These are phyloP conservation scores for Calonectria hawksworthii DNA, from an alignment of 2,329 filamentous ascomycete genomes.

Conservation along the genomic window DNA sequence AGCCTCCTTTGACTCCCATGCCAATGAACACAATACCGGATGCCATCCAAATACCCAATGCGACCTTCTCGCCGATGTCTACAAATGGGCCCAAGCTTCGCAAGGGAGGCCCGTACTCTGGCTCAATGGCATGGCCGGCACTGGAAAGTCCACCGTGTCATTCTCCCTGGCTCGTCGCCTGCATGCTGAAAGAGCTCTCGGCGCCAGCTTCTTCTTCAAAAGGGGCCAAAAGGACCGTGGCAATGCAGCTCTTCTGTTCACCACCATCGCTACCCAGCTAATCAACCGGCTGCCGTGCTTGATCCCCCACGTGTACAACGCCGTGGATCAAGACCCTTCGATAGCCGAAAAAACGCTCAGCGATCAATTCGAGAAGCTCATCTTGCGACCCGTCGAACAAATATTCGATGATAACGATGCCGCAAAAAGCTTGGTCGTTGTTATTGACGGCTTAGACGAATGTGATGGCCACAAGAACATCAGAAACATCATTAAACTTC, in stretches of 20 bases:
- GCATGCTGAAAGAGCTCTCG: neutral
- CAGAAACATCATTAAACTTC: neutral
- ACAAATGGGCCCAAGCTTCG: neutral
- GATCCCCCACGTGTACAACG: conserved; percentile 40
- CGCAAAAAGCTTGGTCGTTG: neutral
- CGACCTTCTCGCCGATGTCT: conserved; percentile 42
- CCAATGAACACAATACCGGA: conserved; percentile 49
- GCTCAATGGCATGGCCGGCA: conserved; percentile 57
- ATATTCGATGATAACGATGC: neutral
- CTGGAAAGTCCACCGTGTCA: conserved; percentile 56
- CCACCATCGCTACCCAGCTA: conserved; percentile 56
- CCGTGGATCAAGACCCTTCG: conserved; percentile 48
- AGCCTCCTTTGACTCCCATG: conserved; percentile 52
- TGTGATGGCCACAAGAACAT: conserved; percentile 3
- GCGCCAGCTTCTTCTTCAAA: conserved; percentile 44
- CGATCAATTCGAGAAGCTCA: conserved; percentile 58
- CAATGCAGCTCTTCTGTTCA: conserved; percentile 53
- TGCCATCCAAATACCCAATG: conserved; percentile 50
- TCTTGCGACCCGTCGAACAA: conserved; percentile 47
- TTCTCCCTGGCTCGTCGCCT: conserved; percentile 53
- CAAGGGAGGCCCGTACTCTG: conserved; percentile 49
- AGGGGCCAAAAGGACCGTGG: conserved; percentile 55
- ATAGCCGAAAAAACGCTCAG: conserved; percentile 48
- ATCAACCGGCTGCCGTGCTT: conserved; percentile 46
- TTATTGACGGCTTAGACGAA: conserved; percentile 4